Evolutionary conservation across 768 basidiomycete species (phyloP), one percentile per base, ranked within the genome.

Genomic region (Coprinellus micaceus): DNA sequence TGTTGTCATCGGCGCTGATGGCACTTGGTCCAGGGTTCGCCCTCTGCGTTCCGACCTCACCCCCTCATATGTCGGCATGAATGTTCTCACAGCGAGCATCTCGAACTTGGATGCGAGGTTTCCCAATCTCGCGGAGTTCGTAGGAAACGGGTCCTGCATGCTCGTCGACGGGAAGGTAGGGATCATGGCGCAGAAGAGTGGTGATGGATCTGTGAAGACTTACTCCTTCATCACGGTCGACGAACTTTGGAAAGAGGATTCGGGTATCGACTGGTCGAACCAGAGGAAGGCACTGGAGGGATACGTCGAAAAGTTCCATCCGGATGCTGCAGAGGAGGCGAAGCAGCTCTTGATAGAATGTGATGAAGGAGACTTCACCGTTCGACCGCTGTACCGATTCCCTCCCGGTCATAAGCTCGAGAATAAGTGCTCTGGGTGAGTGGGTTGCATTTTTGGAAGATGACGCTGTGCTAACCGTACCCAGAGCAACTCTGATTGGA

Each of bases 11-110:
- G 67, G 66, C 43, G 67, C 66, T 13, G 67, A 65, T 43, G 76
- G 77, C 5, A 67, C 76, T 2, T 74, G 73, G 69, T 74, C 73
- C 7, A 66, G 65, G 55, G 64, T 73, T 7, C 74, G 77, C n/a
- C 60, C 72, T 41, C 53, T 77, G 21, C 26, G 48, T 28, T 66
- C 64, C 21, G 49, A 58, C 28, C 61, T 64, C 10, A 53, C 52
- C 33, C 73, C 76, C 4, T 47, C 60, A 30, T 77, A 74, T 61
- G 64, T 67, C 12, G 75, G 73, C 7, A 60, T 69, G 15, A 58
- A 48, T 29, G 58, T 57, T 40, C 40, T 64, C 24, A 65, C 65
- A 44, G 24, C 60, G 9, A 57, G 56, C 22, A 58, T 64, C 40
- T 1, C n/a, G 1, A 22, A 58, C n/a, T 54, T 58, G 3, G 61